Percentiles rank a stretch among this genome's conserved stretches.
These are phyloP conservation scores for Volvox reticuliferus DNA, from an alignment of 139 green algal species.

Conservation along the genomic window DNA sequence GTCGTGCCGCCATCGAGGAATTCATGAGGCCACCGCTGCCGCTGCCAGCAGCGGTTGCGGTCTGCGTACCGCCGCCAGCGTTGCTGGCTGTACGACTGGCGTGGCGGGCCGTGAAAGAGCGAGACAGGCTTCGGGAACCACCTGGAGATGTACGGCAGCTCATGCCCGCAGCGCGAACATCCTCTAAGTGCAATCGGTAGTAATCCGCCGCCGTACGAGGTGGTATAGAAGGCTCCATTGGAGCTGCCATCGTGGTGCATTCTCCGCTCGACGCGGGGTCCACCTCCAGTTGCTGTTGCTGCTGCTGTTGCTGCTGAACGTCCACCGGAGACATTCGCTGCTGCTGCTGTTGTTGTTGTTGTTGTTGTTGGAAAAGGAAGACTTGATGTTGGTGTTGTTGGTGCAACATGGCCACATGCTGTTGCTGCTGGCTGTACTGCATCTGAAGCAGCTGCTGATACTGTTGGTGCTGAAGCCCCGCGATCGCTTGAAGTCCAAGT, in stretches of 20 bases:
- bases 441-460: not conserved
- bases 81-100: not conserved
- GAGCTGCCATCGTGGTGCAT: not conserved
- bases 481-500: not conserved
- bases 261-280: not conserved
- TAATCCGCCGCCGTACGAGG: slow-evolving; percentile 23
- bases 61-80: not conserved
- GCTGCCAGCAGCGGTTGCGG: not conserved
- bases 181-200: slow-evolving; percentile 32
- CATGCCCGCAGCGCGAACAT: not conserved
- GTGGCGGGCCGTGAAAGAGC: slow-evolving; percentile 9
- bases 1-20: not conserved
- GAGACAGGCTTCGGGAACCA: not conserved
- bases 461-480: not conserved
- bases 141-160: not conserved
- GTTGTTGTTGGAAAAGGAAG: not conserved
- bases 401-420: not conserved
- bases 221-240: not conserved
- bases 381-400: not conserved
- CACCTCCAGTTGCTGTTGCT: not conserved
- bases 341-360: not conserved
- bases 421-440: not conserved
- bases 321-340: not conserved
- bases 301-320: not conserved
- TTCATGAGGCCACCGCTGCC: not conserved